Conservation (phyloP, 306 rosid genomes). For the Delonix regia region DNA sequence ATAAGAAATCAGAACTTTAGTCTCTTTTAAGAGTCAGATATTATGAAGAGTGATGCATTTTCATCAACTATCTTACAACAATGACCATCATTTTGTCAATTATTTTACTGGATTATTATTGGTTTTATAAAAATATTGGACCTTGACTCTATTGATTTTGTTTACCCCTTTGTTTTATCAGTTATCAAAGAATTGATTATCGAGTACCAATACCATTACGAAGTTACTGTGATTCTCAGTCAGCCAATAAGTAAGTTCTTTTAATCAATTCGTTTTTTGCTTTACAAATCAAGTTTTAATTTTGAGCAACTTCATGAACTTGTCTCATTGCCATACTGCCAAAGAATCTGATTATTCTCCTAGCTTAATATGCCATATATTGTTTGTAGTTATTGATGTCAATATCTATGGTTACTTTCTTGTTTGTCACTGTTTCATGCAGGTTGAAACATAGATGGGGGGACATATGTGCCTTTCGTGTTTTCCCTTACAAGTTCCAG, state of each 20-base stretch:
- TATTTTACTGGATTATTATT: constrained; percentile 1
- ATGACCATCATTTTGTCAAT: not conserved
- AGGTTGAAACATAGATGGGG: constrained; percentile 69
- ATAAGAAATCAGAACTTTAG: not conserved
- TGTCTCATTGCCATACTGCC: not conserved
- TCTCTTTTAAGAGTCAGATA: not conserved
- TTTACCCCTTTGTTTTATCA: constrained; percentile 44
- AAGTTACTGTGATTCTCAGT: constrained; percentile 67
- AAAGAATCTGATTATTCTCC: not conserved
- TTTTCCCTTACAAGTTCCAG: constrained; percentile 86
- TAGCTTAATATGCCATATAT: constrained; percentile 20
- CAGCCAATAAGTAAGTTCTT: constrained; percentile 64
- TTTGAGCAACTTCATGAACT: constrained; percentile 10
- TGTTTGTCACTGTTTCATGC: constrained; percentile 36
- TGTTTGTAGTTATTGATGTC: constrained; percentile 23
- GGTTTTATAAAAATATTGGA: constrained; percentile 6
- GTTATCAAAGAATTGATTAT: constrained; percentile 85
- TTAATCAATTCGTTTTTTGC: constrained; percentile 24
- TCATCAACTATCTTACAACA: not conserved
- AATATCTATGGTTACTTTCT: not conserved
- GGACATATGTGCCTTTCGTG: constrained; percentile 81
- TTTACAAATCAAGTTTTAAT: constrained; percentile 18
- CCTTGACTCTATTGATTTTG: constrained; percentile 28
- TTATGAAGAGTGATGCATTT: constrained; percentile 11
- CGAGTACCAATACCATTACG: constrained; percentile 79